A percentile compares a stretch with the other conserved stretches of the same genome.
These are phyloP conservation scores for Cyclostephanos invisitatus DNA, from an alignment of 108 stramenopile species.

Conservation along the genomic window DNA sequence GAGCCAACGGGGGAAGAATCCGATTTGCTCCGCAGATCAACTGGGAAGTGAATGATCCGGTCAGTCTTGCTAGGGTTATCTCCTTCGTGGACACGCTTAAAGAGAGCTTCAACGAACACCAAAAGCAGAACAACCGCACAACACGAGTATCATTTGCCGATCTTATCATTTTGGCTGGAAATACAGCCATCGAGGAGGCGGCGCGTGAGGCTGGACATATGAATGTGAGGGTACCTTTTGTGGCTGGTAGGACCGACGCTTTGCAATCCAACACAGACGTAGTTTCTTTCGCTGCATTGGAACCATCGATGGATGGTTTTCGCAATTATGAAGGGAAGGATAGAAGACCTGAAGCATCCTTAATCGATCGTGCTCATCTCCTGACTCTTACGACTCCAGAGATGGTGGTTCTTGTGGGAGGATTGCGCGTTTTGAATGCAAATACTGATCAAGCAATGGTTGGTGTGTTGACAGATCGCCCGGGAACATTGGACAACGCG, in stretches of 20 bases:
- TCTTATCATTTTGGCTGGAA: slow-evolving; percentile 72
- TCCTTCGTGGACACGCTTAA: slow-evolving; percentile 47
- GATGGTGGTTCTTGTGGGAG: slow-evolving; percentile 74
- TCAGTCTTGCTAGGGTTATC: slow-evolving; percentile 51
- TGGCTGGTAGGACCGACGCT: slow-evolving; percentile 71
- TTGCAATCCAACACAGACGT: slow-evolving; percentile 62
- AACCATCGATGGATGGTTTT: slow-evolving; percentile 67
- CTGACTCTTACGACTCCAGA: slow-evolving; percentile 63
- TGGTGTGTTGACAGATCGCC: slow-evolving; percentile 60
- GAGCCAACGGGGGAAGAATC: slow-evolving; percentile 76
- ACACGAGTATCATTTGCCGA: slow-evolving; percentile 70
- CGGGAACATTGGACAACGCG: slow-evolving; percentile 57
- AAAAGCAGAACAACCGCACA: slow-evolving; percentile 14
- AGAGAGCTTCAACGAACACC: slow-evolving; percentile 36
- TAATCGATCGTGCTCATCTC: slow-evolving; percentile 67
- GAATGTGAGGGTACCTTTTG: slow-evolving; percentile 60
- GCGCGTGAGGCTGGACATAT: slow-evolving; percentile 53
- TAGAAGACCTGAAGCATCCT: slow-evolving; percentile 42
- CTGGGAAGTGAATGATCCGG: slow-evolving; percentile 74
- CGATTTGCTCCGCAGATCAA: slow-evolving; percentile 61
- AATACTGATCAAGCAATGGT: slow-evolving; percentile 36
- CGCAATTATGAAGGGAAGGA: slow-evolving; percentile 57
- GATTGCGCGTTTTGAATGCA: slow-evolving; percentile 57
- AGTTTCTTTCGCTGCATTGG: slow-evolving; percentile 52
- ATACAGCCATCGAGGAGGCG: slow-evolving; percentile 67